phyloP scores from a whole-genome alignment of 352 stramenopile species.

The Globisporangium cystogenes region DNA sequence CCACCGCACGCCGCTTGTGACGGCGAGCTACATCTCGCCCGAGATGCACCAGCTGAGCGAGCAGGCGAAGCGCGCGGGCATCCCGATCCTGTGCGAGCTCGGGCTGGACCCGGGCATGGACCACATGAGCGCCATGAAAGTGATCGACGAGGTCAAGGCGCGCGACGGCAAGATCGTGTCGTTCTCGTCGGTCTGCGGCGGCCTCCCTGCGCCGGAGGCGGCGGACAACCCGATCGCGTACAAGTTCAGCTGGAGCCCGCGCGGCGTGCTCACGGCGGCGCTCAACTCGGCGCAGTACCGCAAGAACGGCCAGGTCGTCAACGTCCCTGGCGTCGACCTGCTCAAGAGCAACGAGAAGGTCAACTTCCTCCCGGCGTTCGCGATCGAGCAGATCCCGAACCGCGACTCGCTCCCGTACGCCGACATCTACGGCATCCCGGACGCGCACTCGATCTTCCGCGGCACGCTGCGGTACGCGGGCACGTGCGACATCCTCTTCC shows the following conservation, averaged over 20 bases:
- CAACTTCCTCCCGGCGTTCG: conserved; percentile 88
- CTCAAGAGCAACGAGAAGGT: conserved; percentile 79
- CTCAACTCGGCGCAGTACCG: conserved; percentile 89
- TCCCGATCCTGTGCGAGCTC: conserved; percentile 94
- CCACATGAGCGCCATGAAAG: conserved; percentile 96
- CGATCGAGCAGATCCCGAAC: conserved; percentile 95
- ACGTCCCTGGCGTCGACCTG: conserved; percentile 85
- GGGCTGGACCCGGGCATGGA: conserved; percentile 96
- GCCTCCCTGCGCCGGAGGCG: conserved; percentile 91
- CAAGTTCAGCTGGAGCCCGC: conserved; percentile 97
- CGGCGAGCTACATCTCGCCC: conserved; percentile 93
- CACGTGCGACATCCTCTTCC: conserved; percentile 89
- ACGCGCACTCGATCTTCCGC: conserved; percentile 89
- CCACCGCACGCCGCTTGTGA: conserved; percentile 87
- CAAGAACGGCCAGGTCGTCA: conserved; percentile 78
- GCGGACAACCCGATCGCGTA: conserved; percentile 95
- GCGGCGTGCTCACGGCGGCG: conserved; percentile 91
- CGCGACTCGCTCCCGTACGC: conserved; percentile 91
- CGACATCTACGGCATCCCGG: conserved; percentile 93
- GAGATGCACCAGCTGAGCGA: conserved; percentile 88
- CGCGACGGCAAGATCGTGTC: conserved; percentile 84
- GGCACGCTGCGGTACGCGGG: conserved; percentile 93
- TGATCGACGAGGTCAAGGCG: conserved; percentile 94
- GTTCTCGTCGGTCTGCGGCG: conserved; percentile 95
- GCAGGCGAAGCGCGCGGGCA: conserved; percentile 64